phyloP scores from a whole-genome alignment of 345 rosid genomes.

The Isatis tinctoria region DNA sequence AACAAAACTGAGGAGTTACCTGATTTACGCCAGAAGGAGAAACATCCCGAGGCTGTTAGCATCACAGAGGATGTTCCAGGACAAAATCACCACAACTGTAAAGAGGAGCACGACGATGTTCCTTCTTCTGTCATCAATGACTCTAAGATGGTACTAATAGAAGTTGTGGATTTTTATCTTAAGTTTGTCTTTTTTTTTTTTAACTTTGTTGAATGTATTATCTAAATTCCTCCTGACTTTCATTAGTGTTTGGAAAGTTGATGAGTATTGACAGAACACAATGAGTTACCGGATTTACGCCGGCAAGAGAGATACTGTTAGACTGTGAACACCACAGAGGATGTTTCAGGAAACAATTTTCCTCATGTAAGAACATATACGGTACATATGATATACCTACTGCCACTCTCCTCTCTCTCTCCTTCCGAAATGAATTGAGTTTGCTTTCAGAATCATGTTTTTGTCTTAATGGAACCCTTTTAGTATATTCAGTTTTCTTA shows the following conservation, averaged over 20 bases:
- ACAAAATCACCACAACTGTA: not conserved
- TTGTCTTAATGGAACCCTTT: not conserved
- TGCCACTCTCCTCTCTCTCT: not conserved
- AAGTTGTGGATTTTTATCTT: not conserved
- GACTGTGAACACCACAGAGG: not conserved
- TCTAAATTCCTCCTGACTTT: slow-evolving; percentile 3
- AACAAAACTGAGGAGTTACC: slow-evolving; percentile 15
- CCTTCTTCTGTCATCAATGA: not conserved
- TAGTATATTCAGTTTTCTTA: not conserved
- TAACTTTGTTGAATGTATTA: not conserved
- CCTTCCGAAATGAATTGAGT: not conserved
- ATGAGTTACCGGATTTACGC: slow-evolving; percentile 12
- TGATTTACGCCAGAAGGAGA: not conserved
- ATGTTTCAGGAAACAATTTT: not conserved
- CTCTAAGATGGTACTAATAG: slow-evolving; percentile 22
- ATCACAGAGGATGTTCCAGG: not conserved
- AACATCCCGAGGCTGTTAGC: slow-evolving; percentile 2
- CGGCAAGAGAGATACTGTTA: slow-evolving; percentile 6
- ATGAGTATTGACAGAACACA: slow-evolving; percentile 25
- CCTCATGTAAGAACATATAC: slow-evolving; percentile 16
- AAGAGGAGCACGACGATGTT: not conserved
- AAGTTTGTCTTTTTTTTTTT: not conserved
- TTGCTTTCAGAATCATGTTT: not conserved
- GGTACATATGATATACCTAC: too few relatives aligned
- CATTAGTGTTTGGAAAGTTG: slow-evolving; percentile 13